A percentile compares a stretch with the other conserved stretches of the same genome.
These are phyloP conservation scores for Symbiotaphrina buchneri DNA, from an alignment of 495 filamentous ascomycete genomes.

Conservation along the genomic window DNA sequence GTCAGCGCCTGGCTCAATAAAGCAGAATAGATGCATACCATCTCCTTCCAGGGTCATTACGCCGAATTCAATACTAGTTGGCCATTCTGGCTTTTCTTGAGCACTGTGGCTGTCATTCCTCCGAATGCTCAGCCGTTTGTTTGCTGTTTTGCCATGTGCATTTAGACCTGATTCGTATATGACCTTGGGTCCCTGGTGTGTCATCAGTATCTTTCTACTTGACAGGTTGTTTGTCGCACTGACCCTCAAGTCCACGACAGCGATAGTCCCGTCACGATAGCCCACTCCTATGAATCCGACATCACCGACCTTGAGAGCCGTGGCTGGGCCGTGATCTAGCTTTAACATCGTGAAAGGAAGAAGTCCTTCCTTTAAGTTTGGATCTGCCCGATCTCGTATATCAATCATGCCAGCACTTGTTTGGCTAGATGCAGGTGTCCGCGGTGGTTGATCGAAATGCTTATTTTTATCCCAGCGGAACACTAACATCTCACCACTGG, in stretches of 20 bases:
- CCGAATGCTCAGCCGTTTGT: conserved; percentile 48
- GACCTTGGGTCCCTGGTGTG: conserved; percentile 51
- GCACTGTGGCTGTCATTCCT: conserved; percentile 22
- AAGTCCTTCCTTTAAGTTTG: conserved; percentile 57
- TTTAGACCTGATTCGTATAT: conserved; percentile 48
- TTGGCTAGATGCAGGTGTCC: conserved; percentile 9
- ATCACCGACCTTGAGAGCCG: conserved; percentile 59
- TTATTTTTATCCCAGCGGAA: conserved; percentile 73
- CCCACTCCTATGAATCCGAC: conserved; percentile 81
- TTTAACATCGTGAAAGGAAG: conserved; percentile 62
- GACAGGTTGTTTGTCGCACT: conserved; percentile 14
- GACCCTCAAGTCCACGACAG: conserved; percentile 38
- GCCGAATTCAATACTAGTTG: conserved; percentile 64
- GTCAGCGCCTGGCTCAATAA: not conserved
- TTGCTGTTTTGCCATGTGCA: conserved; percentile 42
- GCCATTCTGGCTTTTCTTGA: conserved; percentile 39
- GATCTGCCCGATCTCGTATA: conserved; percentile 54
- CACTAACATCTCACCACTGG: conserved; percentile 59
- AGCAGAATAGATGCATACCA: conserved; percentile 15
- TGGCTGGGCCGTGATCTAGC: conserved; percentile 59
- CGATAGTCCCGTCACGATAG: conserved; percentile 56
- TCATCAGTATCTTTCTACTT: conserved; percentile 2
- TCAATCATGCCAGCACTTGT: conserved; percentile 36
- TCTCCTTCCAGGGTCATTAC: conserved; percentile 85
- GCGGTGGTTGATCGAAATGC: conserved; percentile 28